Base-by-base conservation (phyloP, 1,139 yeast genomes). In the Pichiaceae sp. region DNA sequence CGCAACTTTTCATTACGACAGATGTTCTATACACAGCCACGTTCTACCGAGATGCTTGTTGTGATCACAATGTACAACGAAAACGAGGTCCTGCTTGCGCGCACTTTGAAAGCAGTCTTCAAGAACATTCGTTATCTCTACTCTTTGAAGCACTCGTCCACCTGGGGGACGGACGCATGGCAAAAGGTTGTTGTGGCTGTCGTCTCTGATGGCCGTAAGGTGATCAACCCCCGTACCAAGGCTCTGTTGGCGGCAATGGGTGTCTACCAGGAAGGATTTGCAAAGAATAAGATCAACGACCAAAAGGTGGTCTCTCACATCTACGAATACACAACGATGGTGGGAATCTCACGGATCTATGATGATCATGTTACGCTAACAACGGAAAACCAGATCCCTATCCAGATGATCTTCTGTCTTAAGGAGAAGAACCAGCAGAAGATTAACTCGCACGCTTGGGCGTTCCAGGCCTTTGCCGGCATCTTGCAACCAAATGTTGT, bases 381-480 rank as follows among this genome's bases (percentile, higher is more conserved):
- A 1, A 65, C 74, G 12, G 72, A 78, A 35, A 77, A 78, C 47
- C 68, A 74, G 18, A 69, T 68, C 24, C 93, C 93, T 0, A 76
- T 81, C 5, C 94, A 83, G 55, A 64, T 83, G 61, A 57, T 83
- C 25, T 83, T 82, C 57, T 83, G 93, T 54, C 61, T 83, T 48
- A 83, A 83, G 57, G 94, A 83, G 50, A 72, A 75, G 49, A 83
- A 83, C 54, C 68, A 76, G 44, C 72, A 78, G 54, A 83, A 83
- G 55, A 83, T 83, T 55, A 83, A 83, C 56, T 78, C 89, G 15
- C 94, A 83, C 57, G 67, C 93, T 45, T 83, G 94, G 94, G 79
- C 84, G 42, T 77, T 83, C 63, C 86, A 82, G 53, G 83, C 89
- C 0, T 79, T 83, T 59, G 77, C 82, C 2, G 83, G 85, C 3